phyloP scores from a whole-genome alignment of 306 rosid genomes.

The Medicago ruthenica region DNA sequence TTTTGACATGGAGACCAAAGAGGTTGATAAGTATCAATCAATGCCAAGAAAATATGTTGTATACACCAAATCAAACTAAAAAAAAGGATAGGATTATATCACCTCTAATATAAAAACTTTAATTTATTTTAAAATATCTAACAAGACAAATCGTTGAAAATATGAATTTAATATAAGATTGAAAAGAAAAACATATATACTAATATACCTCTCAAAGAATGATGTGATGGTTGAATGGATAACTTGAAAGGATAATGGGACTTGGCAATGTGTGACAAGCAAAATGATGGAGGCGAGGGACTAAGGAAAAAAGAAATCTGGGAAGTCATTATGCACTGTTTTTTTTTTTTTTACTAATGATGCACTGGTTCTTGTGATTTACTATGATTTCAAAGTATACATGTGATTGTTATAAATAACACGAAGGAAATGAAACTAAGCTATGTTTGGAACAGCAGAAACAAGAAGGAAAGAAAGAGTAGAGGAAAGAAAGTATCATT shows the following conservation, averaged over 20 bases:
- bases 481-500: too few relatives aligned
- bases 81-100: too few relatives aligned
- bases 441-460: too few relatives aligned
- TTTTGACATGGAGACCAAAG: too few relatives aligned
- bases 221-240: neutral
- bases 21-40: too few relatives aligned
- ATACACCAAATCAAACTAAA: too few relatives aligned
- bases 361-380: neutral
- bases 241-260: neutral
- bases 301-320: neutral
- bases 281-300: neutral
- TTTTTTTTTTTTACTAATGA: neutral
- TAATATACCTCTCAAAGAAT: slow-evolving; percentile 17
- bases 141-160: neutral
- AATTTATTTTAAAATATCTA: too few relatives aligned
- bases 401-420: neutral
- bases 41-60: too few relatives aligned
- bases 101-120: too few relatives aligned
- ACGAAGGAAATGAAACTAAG: neutral
- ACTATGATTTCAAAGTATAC: neutral
- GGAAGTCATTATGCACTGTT: neutral
- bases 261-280: neutral
- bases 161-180: neutral
- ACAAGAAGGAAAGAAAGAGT: too few relatives aligned
- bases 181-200: neutral